These are phyloP conservation scores for Fusarium tjaetaba DNA, from an alignment of 2,329 filamentous ascomycete species.

Conservation along the genomic window DNA sequence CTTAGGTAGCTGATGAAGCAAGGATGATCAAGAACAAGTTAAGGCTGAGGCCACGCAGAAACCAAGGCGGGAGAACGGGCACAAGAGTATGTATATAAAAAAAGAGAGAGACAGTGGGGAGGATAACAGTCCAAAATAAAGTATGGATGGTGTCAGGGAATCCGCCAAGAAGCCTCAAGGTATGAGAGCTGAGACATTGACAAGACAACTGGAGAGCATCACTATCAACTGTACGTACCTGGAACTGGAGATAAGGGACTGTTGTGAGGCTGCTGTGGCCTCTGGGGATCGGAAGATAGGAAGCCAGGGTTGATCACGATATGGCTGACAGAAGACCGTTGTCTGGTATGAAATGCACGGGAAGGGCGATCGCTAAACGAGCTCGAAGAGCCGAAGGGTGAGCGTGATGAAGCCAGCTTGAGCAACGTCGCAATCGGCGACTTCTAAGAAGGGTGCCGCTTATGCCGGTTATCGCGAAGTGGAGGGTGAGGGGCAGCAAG, in stretches of 20 bases:
- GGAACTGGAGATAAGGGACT: constrained; percentile 62
- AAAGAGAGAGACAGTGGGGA: constrained; percentile 2
- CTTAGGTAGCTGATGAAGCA: constrained; percentile 1
- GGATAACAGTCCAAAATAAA: constrained; percentile 6
- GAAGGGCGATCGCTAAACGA: constrained; percentile 61
- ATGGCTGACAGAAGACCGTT: constrained; percentile 58
- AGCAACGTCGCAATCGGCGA: constrained; percentile 40
- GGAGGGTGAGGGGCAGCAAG: constrained; percentile 6
- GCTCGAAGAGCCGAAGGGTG: constrained; percentile 63
- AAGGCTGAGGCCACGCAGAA: neutral
- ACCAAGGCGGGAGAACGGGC: neutral
- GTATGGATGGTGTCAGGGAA: constrained; percentile 1
- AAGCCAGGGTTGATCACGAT: constrained; percentile 44
- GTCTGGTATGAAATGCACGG: constrained; percentile 61
- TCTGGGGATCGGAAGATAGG: constrained; percentile 46
- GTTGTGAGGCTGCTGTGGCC: constrained; percentile 42
- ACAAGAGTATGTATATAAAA: constrained; percentile 1
- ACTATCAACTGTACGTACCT: constrained; percentile 56
- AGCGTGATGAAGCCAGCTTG: constrained; percentile 63
- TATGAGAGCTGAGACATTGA: constrained; percentile 38
- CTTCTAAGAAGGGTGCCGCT: constrained; percentile 25
- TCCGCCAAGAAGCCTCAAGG: constrained; percentile 16
- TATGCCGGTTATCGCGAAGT: constrained; percentile 11
- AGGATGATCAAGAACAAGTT: constrained; percentile 3
- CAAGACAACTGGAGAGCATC: constrained; percentile 9